Percentiles rank a stretch among this genome's conserved stretches.
Evolutionary conservation across 768 basidiomycete genomes (phyloP).

Genomic region (Lactarius tabidus): DNA sequence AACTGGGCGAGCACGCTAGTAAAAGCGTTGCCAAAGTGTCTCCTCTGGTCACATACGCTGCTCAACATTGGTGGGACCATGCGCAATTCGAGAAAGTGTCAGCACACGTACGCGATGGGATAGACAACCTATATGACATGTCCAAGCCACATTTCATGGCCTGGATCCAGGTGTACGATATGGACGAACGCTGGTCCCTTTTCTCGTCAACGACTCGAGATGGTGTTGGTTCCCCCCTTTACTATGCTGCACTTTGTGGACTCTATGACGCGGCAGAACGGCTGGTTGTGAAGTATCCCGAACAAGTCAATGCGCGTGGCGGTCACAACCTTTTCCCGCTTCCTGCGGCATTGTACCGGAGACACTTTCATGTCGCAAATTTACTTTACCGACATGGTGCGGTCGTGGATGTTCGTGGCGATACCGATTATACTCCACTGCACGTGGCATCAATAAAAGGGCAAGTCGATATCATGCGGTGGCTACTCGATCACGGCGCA

Average conservation of each 20-base stretch:
- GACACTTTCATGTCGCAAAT: not conserved
- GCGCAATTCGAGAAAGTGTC: not conserved
- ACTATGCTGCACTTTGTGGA: not conserved
- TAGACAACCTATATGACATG: not conserved
- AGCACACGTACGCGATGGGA: not conserved
- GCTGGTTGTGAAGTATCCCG: not conserved
- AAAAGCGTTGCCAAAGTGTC: not conserved
- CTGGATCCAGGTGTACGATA: not conserved
- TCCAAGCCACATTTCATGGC: not conserved
- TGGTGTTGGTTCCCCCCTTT: not conserved
- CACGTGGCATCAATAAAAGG: not conserved
- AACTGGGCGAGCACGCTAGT: not conserved
- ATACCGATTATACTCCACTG: not conserved
- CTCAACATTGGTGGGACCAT: not conserved
- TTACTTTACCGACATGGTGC: not conserved
- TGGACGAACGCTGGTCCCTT: not conserved
- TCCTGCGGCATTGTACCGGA: not conserved
- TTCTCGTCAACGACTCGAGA: too few species aligned
- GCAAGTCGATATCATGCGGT: not conserved
- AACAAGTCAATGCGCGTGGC: not conserved
- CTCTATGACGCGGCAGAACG: not conserved
- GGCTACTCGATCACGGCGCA: not conserved
- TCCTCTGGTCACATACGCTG: not conserved
- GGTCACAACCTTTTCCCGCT: not conserved
- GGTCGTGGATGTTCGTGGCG: not conserved